Percentiles rank a stretch among this genome's conserved stretches.
These are phyloP conservation scores for Pythium phragmiticola DNA, from an alignment of 352 stramenopile species.

Conservation along the genomic window DNA sequence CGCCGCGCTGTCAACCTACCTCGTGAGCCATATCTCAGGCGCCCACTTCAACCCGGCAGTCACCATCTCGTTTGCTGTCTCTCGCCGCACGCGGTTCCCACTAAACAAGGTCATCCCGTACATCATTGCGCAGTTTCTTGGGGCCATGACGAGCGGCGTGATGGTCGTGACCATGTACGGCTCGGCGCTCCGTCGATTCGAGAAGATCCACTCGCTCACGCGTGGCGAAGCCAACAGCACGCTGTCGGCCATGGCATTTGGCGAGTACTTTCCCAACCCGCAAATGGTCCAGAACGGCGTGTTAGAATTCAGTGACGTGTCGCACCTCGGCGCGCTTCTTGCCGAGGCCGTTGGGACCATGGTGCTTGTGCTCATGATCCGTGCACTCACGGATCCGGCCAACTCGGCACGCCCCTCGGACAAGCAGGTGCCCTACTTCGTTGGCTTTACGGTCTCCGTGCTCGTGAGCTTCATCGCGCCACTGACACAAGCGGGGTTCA, in stretches of 20 bases:
- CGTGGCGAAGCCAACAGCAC: constrained; percentile 37
- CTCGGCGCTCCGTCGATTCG: constrained; percentile 48
- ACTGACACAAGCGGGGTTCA: constrained; percentile 70
- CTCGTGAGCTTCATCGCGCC: constrained; percentile 58
- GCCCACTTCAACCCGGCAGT: constrained; percentile 34
- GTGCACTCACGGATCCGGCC: constrained; percentile 46
- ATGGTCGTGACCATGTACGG: constrained; percentile 51
- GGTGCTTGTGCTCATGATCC: constrained; percentile 63
- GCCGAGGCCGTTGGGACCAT: constrained; percentile 60
- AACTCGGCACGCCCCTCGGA: constrained; percentile 28
- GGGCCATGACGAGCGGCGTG: constrained; percentile 41
- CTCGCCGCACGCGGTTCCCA: constrained; percentile 3
- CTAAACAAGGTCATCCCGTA: constrained; percentile 51
- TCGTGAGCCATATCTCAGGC: constrained; percentile 17
- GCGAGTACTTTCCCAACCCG: constrained; percentile 67
- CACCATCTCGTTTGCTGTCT: constrained; percentile 24
- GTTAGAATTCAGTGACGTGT: constrained; percentile 34
- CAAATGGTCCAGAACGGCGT: constrained; percentile 30
- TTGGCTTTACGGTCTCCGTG: constrained; percentile 47
- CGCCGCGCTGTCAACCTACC: constrained; percentile 28
- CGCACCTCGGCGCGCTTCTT: constrained; percentile 37
- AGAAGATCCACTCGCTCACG: constrained; percentile 41
- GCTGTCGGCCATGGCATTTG: constrained; percentile 65
- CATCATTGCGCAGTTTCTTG: constrained; percentile 52
- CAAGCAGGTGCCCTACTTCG: constrained; percentile 42